phyloP scores from a whole-genome alignment of 495 filamentous ascomycete species.

The Chaetomidium leptoderma region DNA sequence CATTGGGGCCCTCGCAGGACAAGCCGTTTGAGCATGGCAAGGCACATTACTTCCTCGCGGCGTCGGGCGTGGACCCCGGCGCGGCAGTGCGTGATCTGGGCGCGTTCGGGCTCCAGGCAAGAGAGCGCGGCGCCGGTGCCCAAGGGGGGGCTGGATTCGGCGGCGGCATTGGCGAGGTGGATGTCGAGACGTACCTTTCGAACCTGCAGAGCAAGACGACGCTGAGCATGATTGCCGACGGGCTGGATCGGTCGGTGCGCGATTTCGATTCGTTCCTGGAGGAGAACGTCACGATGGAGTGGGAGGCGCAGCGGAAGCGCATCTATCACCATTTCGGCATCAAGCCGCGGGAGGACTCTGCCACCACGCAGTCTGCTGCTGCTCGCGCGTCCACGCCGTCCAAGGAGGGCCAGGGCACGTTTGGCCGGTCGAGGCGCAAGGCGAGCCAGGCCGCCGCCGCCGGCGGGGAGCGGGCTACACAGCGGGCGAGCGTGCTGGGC shows the following conservation, averaged over 20 bases:
- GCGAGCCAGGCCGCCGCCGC: conserved; percentile 35
- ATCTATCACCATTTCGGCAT: conserved; percentile 98
- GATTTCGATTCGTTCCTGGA: conserved; percentile 93
- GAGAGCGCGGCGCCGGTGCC: conserved; percentile 30
- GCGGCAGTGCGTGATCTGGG: conserved; percentile 74
- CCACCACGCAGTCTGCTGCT: conserved; percentile 35
- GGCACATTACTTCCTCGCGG: conserved; percentile 83
- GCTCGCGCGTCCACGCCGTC: conserved; percentile 46
- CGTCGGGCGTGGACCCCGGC: conserved; percentile 79
- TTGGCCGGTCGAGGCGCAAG: conserved; percentile 53
- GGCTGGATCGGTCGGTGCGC: conserved; percentile 73
- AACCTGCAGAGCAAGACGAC: conserved; percentile 87
- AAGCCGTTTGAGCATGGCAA: conserved; percentile 53
- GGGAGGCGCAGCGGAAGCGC: conserved; percentile 84
- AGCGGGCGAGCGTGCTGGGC: conserved; percentile 63
- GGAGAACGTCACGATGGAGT: conserved; percentile 89
- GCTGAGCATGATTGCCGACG: conserved; percentile 83
- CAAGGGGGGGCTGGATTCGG: conserved; percentile 4
- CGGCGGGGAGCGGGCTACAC: conserved; percentile 33
- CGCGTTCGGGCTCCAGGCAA: conserved; percentile 42
- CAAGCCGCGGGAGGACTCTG: conserved; percentile 54
- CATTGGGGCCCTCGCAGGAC: conserved; percentile 59
- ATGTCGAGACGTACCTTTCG: conserved; percentile 76
- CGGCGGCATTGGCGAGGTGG: conserved; percentile 53
- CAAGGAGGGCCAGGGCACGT: conserved; percentile 37